These are phyloP conservation scores for Gynandropsis gynandra DNA, from an alignment of 345 rosid species.

Conservation along the genomic window DNA sequence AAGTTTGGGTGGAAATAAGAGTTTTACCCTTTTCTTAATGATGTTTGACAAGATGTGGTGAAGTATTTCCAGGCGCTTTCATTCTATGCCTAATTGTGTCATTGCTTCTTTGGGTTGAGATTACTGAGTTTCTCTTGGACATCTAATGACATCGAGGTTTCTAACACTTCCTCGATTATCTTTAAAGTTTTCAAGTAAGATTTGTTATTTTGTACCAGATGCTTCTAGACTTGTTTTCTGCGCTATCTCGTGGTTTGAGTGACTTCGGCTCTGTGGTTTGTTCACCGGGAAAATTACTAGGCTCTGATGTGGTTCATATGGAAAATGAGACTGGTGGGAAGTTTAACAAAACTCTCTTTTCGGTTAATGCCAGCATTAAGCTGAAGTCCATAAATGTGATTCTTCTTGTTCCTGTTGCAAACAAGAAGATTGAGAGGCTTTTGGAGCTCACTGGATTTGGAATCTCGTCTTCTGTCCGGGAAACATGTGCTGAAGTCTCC, in stretches of 20 bases:
- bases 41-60: conserved; percentile 9
- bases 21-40: conserved; percentile 1
- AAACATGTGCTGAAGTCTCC: conserved; percentile 34
- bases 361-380: conserved; percentile 42
- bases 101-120: conserved; percentile 7
- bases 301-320: conserved; percentile 31
- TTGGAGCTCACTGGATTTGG: conserved; percentile 38
- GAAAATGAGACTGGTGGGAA: conserved; percentile 32
- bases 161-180: conserved; percentile 11
- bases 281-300: conserved; percentile 29
- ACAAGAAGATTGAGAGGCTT: conserved; percentile 25
- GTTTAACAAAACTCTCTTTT: conserved; percentile 27
- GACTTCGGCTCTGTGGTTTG: conserved; percentile 29
- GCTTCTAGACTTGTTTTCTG: conserved; percentile 43
- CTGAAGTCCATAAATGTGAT: conserved; percentile 50
- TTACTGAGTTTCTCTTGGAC: conserved; percentile 4
- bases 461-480: conserved; percentile 51
- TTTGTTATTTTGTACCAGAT: conserved; percentile 47
- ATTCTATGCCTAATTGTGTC: conserved; percentile 13
- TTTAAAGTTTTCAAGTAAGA: conserved; percentile 13
- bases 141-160: conserved; percentile 16
- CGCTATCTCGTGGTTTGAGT: conserved; percentile 33
- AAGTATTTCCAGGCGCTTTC: conserved; percentile 5
- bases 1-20: no score
- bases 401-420: conserved; percentile 44